A percentile compares a stretch with the other conserved stretches of the same genome.
These are phyloP conservation scores for Colletotrichum graminicola DNA, from an alignment of 2,329 filamentous ascomycete species.

Conservation along the genomic window DNA sequence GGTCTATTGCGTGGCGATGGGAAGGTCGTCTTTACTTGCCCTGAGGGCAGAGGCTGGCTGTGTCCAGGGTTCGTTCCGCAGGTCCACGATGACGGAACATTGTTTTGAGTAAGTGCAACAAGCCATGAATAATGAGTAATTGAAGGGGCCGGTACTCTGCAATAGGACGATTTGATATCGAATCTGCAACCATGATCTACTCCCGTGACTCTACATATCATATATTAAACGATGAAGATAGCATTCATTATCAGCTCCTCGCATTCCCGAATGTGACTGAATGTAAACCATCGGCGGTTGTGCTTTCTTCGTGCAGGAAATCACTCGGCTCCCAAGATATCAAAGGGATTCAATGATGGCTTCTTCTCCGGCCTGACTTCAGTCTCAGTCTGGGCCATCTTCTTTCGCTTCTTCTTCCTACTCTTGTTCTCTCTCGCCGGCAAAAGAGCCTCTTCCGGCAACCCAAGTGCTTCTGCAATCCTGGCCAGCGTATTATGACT, in stretches of 20 bases:
- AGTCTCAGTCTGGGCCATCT: background rate
- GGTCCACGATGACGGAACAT: conserved; percentile 37
- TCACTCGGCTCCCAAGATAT: conserved; percentile 29
- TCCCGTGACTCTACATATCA: background rate
- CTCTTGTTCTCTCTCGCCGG: conserved; percentile 36
- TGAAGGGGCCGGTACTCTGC: background rate
- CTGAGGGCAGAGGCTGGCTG: conserved; percentile 37
- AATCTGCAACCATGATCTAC: background rate
- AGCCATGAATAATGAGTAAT: background rate
- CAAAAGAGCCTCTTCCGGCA: conserved; percentile 13
- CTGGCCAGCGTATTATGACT: conserved; percentile 6
- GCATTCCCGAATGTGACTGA: background rate
- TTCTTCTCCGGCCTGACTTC: conserved; percentile 26
- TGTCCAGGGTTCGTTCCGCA: conserved; percentile 40
- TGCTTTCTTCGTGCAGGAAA: background rate
- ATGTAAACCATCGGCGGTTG: background rate
- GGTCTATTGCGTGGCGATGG: conserved; percentile 40
- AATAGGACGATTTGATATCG: background rate
- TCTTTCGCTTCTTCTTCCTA: conserved; percentile 36
- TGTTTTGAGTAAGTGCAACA: conserved; percentile 19
- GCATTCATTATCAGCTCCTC: background rate
- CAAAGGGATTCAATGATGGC: conserved; percentile 34
- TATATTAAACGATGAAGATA: too few species aligned
- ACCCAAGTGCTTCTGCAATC: conserved; percentile 14
- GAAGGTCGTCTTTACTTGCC: conserved; percentile 42